Evolutionary conservation across 768 basidiomycete genomes (phyloP), one percentile per base, ranked within the genome.

Genomic region (Terana coerulea): DNA sequence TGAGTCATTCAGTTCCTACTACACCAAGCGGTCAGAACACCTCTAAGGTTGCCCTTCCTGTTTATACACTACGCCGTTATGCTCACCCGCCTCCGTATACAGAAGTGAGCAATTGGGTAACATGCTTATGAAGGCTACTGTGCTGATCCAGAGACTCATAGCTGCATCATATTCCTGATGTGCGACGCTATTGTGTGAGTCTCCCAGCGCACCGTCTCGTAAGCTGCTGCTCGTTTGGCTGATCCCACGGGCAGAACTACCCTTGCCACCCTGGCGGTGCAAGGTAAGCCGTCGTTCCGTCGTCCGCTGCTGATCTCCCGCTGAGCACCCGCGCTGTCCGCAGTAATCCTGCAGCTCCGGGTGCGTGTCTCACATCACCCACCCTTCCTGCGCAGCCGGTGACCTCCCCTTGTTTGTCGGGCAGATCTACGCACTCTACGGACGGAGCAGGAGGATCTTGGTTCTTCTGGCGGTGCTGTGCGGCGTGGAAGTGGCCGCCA

Each of bases 361-460:
- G 55, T 56, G 28, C 24, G 55, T 45, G 5, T 14, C 5, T 30
- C n/a, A n/a, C n/a, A n/a, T n/a, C n/a, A n/a, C n/a, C n/a, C n/a
- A n/a, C 28, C 5, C 22, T 14, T 17, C 19, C 31, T 8, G 17
- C 12, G 29, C 26, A 14, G 22, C 30, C n/a, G 42, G 9, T 33
- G 11, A 22, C 17, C 11, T 10, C 37, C 3, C 11, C 17, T 8
- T 33, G 15, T 8, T 33, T 33, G 8, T 33, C 9, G 8, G 26
- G 8, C 11, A 57, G 56, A 51, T 57, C 9, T 57, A 53, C 37
- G 56, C 56, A 2, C 36, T 57, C 15, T 57, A 57, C 35, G 36
- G 47, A 19, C 40, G 52, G 1, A 57, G 42, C 33, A 46, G 30
- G 6, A 45, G 29, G 29, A 26, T 57, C 12, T 29, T 57, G 19